Base-by-base conservation (phyloP, 2,329 filamentous ascomycete species). In the Pseudocercospora macadamiae region DNA sequence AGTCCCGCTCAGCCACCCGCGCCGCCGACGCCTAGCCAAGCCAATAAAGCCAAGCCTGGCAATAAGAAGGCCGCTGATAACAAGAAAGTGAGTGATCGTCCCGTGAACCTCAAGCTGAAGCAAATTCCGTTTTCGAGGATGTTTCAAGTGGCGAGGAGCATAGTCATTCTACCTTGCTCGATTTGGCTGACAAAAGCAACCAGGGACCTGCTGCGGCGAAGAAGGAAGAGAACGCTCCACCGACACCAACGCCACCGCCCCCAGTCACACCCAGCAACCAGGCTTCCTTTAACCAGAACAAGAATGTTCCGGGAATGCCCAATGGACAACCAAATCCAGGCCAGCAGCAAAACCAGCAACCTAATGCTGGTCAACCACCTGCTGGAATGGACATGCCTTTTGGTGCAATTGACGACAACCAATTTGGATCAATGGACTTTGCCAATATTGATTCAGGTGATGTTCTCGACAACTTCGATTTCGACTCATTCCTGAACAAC, bases 21-120 rank as follows among this genome's bases (percentile, higher is more conserved):
- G 32, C 90, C 90, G 1, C 90, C 90, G 1, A 95, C 90, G 3
- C 90, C 90, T 1, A 87, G 85, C 52, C 89, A 91, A 71, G 74
- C 80, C 1, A 88, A 86, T 70, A 93, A 93, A 79, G 76, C 88
- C 3, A 86, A 85, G 30, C 88, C 89, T 1, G 92, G 91, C 64
- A 62, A 60, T 75, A 93, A 93, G 83, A 90, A 91, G 79, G 61
- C 58, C 10, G 61, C 77, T 4, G 88, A 88, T 75, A 82, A 79
- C 55, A 69, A 66, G 61, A 79, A 83, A 62, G 64, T 66, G 42
- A 34, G 44, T 48, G 21, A n/a, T n/a, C 6, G 37, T 42, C 36
- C 4, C 32, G n/a, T 32, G 28, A 32, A 32, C 28, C 28, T 32
- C 28, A 32, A 12, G 28, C 28, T 32, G n/a, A n/a, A n/a, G n/a